Base-by-base conservation (phyloP, 306 rosid genomes). In the Spatholobus suberectus region DNA sequence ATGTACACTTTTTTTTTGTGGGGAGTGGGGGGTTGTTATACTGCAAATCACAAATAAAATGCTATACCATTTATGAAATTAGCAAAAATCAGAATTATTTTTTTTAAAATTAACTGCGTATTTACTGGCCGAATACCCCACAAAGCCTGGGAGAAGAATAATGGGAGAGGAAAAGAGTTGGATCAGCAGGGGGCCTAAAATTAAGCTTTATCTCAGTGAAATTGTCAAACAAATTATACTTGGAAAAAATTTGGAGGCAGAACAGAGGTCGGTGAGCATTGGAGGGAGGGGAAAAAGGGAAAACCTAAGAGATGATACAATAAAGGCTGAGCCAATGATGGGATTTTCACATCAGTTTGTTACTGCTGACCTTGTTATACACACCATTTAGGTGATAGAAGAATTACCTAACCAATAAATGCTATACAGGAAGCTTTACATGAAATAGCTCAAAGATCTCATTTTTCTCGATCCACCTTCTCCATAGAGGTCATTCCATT, bases 401-500 rank as follows among this genome's bases (percentile, higher is more conserved):
- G 86, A 88, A 91, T 72, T 63, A 74, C 69, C 86, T 79, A 83
- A 67, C 77, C 83, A 84, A 86, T 77, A 37, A 84, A 77, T 72
- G 72, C 94, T 91, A 91, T 92, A 91, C 94, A 90, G 24, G 63
- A 78, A 75, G 49, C 82, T 81, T 91, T 91, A 96, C 97, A 96
- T 90, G 88, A 96, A 96, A 88, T 96, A 96, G 89, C 98, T 96
- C 75, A 96, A 80, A 61, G 94, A 88, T 82, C 67, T 90, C 89
- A 73, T 90, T 88, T 88, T 92, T 83, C 99, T 91, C 0, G 97
- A 96, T 73, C 99, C 99, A 8, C 98, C 98, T 86, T 96, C 99
- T 70, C 99, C 99, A 58, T 96, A 96, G 5, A 92, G 84, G 67
- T 96, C 98, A 65, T 96, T 96, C 99, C 99, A 96, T 78, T 91